Percentiles rank a stretch among this genome's conserved stretches.
Evolutionary conservation across 148 eudicot species (phyloP).

Genomic region (Silene latifolia): DNA sequence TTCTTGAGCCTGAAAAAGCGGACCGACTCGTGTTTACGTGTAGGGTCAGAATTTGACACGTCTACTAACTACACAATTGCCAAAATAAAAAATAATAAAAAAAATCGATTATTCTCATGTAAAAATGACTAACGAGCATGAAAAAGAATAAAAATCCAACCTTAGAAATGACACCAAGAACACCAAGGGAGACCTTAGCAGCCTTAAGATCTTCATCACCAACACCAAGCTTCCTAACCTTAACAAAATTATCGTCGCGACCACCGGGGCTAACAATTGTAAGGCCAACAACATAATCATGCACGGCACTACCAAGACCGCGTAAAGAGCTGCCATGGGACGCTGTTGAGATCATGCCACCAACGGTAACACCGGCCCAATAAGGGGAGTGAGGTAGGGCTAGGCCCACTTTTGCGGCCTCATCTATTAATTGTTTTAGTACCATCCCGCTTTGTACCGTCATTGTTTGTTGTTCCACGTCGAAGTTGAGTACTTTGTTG

Average conservation of each 20-base stretch:
- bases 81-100: no score
- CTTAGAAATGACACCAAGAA: constrained; percentile 37
- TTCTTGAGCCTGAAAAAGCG: no score
- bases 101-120: no score
- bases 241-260: constrained; percentile 17
- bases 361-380: constrained; percentile 27
- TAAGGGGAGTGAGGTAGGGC: constrained; percentile 25
- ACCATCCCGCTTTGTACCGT: constrained; percentile 29
- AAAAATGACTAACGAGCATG: no score
- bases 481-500: constrained; percentile 6
- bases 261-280: constrained; percentile 27
- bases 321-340: constrained; percentile 31
- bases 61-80: no score
- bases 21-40: no score
- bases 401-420: constrained; percentile 21
- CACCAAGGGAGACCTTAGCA: constrained; percentile 34
- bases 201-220: constrained; percentile 26
- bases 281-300: constrained; percentile 26
- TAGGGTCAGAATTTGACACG: no score
- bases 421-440: constrained; percentile 19
- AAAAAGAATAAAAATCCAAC: constrained; percentile 4
- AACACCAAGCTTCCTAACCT: constrained; percentile 5
- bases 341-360: constrained; percentile 28
- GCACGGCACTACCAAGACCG: constrained; percentile 30
- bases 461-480: constrained; percentile 10